Evolutionary conservation across 768 basidiomycete genomes (phyloP).

Genomic region (Mycena metata): DNA sequence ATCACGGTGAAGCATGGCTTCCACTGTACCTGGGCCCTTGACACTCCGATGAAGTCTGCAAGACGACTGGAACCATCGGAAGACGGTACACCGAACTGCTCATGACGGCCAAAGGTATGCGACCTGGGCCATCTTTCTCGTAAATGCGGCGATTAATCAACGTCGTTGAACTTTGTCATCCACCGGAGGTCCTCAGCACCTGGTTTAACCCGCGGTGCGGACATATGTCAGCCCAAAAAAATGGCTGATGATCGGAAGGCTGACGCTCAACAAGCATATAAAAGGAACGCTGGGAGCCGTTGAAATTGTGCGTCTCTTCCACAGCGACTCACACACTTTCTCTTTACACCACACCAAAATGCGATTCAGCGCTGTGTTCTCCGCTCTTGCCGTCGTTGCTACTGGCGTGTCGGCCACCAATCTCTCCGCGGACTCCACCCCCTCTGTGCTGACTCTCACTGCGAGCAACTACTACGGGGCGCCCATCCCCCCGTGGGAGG

Average conservation of each 20-base stretch:
- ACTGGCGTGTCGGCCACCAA: slow-evolving; percentile 22
- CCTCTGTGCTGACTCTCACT: slow-evolving; percentile 16
- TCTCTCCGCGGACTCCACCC: slow-evolving; percentile 6
- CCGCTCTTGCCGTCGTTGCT: slow-evolving; percentile 23
- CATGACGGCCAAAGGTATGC: background rate
- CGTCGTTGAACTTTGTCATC: background rate
- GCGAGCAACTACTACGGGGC: too few species aligned
- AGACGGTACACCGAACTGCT: slow-evolving; percentile 18
- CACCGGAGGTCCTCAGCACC: background rate
- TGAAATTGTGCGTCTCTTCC: slow-evolving; percentile 26
- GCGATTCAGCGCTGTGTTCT: slow-evolving; percentile 34
- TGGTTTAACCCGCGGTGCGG: slow-evolving; percentile 12
- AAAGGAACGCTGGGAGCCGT: too few species aligned
- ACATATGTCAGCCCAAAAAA: slow-evolving; percentile 21
- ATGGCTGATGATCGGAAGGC: slow-evolving; percentile 17
- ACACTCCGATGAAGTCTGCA: slow-evolving; percentile 14
- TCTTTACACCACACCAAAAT: slow-evolving; percentile 23
- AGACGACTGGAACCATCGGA: background rate
- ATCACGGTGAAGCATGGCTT: slow-evolving; percentile 19
- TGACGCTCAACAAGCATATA: slow-evolving; percentile 6
- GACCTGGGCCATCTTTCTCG: slow-evolving; percentile 4
- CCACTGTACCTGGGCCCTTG: slow-evolving; percentile 30
- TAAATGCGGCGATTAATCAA: background rate
- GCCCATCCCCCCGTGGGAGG: too few species aligned
- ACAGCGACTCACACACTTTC: slow-evolving; percentile 14